These are phyloP conservation scores for Rhodomyrtus psidioides DNA, from an alignment of 441 rosid genomes.

Conservation along the genomic window DNA sequence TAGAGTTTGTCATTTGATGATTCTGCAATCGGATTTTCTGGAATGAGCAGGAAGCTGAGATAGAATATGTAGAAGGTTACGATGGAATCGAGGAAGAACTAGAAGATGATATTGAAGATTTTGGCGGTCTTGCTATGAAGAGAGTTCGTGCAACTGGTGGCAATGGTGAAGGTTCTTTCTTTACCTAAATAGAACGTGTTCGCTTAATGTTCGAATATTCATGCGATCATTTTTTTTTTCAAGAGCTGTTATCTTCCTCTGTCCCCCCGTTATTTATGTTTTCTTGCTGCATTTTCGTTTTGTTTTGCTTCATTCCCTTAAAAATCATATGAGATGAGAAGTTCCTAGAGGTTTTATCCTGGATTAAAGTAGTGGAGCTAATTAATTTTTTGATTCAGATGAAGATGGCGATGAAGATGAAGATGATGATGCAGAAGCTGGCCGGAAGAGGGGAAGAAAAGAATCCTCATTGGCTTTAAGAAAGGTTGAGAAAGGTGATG, in stretches of 20 bases:
- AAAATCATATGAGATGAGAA: not conserved
- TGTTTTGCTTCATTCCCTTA: not conserved
- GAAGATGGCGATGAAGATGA: constrained; percentile 13
- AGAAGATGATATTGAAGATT: not conserved
- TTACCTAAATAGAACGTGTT: not conserved
- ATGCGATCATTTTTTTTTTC: not conserved
- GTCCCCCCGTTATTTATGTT: not conserved
- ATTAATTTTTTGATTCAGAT: constrained; percentile 15
- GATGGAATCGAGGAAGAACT: not conserved
- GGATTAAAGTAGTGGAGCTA: not conserved
- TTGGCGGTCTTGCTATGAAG: not conserved
- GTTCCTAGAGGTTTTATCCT: not conserved
- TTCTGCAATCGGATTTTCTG: not conserved
- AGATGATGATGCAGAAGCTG: constrained; percentile 21
- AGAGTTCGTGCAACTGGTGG: not conserved
- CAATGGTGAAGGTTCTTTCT: not conserved
- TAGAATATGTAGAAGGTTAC: not conserved
- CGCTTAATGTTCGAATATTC: not conserved
- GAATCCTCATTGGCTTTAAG: constrained; percentile 17
- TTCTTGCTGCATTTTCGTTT: not conserved
- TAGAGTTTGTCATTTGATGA: not conserved
- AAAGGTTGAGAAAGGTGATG: constrained; percentile 30
- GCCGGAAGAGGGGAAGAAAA: constrained; percentile 31
- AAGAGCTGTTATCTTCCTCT: not conserved
- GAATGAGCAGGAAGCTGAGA: not conserved